Percentiles rank a stretch among this genome's conserved stretches.
These are phyloP conservation scores for Dioscorea cayenensis DNA, from an alignment of 116 monocot species.

Conservation along the genomic window DNA sequence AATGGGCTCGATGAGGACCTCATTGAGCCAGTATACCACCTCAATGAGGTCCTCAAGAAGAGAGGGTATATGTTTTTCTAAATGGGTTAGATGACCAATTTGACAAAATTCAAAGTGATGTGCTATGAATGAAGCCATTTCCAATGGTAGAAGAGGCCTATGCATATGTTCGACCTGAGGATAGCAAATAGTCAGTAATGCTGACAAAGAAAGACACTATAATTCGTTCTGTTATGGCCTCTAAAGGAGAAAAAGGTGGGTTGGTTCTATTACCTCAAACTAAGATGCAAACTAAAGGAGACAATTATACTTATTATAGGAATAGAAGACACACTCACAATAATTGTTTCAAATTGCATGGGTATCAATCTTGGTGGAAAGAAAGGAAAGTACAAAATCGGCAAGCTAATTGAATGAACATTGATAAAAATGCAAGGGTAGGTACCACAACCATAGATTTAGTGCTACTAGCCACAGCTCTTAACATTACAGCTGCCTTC, in stretches of 20 bases:
- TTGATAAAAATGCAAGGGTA: not conserved
- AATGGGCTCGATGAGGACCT: too few relatives aligned
- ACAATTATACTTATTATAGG: constrained; percentile 9
- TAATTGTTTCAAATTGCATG: constrained; percentile 23
- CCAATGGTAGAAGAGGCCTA: constrained; percentile 21
- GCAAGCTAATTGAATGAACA: not conserved
- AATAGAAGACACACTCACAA: not conserved
- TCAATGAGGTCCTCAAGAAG: too few relatives aligned
- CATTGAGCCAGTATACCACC: too few relatives aligned
- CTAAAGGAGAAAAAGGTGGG: not conserved
- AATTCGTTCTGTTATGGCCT: constrained; percentile 4
- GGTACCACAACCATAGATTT: not conserved
- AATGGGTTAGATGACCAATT: too few relatives aligned
- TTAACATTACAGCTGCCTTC: constrained; percentile 1
- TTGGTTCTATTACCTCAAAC: not conserved
- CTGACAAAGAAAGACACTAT: not conserved
- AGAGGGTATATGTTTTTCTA: too few relatives aligned
- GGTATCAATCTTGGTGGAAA: constrained; percentile 21
- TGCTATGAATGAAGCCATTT: not conserved
- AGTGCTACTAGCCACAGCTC: not conserved
- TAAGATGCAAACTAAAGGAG: too few relatives aligned
- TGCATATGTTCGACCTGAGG: constrained; percentile 3
- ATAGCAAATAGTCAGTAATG: not conserved
- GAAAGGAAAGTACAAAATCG: constrained; percentile 4
- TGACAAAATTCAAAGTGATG: too few relatives aligned